Conservation (phyloP, 139 green algal species). For the Coelastrella sp. region DNA sequence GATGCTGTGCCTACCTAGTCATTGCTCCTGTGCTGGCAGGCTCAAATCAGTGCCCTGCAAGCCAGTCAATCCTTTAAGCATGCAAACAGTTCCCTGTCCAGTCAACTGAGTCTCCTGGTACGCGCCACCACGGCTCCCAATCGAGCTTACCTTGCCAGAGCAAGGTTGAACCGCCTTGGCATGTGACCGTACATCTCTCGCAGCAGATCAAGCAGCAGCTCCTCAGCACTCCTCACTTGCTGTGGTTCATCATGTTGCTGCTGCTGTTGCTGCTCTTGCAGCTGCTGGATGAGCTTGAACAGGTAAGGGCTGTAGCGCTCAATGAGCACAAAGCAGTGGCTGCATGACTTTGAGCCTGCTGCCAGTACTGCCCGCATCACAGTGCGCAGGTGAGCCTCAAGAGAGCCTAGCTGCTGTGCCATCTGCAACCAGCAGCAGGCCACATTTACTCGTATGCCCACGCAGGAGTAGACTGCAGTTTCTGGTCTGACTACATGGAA, state of each 20-base stretch:
- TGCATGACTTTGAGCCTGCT: slow-evolving; percentile 86
- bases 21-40: neutral
- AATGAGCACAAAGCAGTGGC: slow-evolving; percentile 83
- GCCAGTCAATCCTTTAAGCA: too few relatives aligned
- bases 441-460: neutral
- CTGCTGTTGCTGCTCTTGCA: slow-evolving; percentile 31
- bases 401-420: neutral
- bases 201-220: slow-evolving; percentile 49
- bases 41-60: neutral
- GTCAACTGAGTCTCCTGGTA: too few relatives aligned
- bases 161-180: slow-evolving; percentile 59
- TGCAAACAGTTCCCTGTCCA: too few relatives aligned
- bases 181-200: slow-evolving; percentile 49
- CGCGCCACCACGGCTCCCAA: too few relatives aligned
- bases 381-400: neutral
- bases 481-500: neutral
- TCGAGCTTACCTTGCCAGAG: slow-evolving; percentile 43
- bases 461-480: neutral
- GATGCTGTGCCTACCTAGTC: neutral
- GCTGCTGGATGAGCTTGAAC: neutral
- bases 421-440: neutral
- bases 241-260: slow-evolving; percentile 58
- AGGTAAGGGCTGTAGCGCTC: slow-evolving; percentile 74
- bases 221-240: slow-evolving; percentile 47
- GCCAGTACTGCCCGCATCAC: slow-evolving; percentile 75